Percentiles rank a stretch among this genome's conserved stretches.
phyloP scores from a whole-genome alignment of 768 basidiomycete species.

The Lentinula boryana region DNA sequence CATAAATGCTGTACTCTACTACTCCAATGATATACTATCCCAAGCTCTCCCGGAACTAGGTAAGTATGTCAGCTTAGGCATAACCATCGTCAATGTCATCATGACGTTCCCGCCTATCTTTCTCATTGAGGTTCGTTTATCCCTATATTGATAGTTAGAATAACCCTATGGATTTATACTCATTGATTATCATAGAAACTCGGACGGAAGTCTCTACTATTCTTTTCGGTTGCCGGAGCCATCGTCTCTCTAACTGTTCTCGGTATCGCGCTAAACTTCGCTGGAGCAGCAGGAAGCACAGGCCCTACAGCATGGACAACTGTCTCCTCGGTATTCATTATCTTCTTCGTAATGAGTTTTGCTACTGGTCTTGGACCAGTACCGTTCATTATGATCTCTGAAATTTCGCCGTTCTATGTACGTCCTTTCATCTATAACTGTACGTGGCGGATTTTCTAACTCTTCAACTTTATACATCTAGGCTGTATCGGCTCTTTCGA shows the following conservation, averaged over 20 bases:
- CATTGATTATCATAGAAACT: conserved; percentile 42
- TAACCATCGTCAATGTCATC: conserved; percentile 77
- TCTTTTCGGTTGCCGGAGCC: conserved; percentile 60
- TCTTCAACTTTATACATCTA: conserved; percentile 15
- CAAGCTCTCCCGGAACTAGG: conserved; percentile 75
- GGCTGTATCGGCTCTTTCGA: conserved; percentile 80
- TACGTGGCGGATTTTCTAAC: not conserved
- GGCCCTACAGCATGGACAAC: conserved; percentile 37
- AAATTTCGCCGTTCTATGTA: conserved; percentile 78
- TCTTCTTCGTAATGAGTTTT: conserved; percentile 83
- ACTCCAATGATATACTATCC: conserved; percentile 83
- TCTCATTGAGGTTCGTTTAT: conserved; percentile 64
- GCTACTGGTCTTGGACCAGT: conserved; percentile 88
- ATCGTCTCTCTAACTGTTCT: conserved; percentile 59
- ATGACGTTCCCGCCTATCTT: conserved; percentile 86
- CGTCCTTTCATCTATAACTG: conserved; percentile 19
- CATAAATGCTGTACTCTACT: conserved; percentile 86
- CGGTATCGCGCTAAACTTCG: conserved; percentile 59
- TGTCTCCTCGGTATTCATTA: conserved; percentile 67
- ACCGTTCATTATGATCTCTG: conserved; percentile 89
- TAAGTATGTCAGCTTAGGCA: conserved; percentile 77
- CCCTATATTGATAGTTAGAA: not conserved
- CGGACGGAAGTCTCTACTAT: conserved; percentile 68
- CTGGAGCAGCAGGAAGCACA: not conserved
- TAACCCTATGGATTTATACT: not conserved